Evolutionary conservation across 805 yeast genomes (phyloP).

Genomic region (Saccharomyces paradoxus): DNA sequence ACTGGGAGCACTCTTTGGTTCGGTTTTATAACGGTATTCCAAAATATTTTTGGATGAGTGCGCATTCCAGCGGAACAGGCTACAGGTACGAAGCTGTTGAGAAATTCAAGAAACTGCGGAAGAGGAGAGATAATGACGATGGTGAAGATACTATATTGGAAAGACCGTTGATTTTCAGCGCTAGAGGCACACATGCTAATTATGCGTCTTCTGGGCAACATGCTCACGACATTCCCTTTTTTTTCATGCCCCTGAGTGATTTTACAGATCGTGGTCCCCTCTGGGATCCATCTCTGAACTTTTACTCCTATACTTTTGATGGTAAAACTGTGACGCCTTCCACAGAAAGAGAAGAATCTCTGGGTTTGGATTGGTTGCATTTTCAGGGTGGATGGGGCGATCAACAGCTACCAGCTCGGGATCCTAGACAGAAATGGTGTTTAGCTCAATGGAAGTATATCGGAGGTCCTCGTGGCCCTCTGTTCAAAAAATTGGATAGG

Average conservation of each 20-base stretch:
- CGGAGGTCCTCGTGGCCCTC: conserved; percentile 88
- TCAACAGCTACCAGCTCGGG: conserved; percentile 49
- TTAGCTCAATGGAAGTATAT: conserved; percentile 83
- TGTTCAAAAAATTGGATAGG: conserved; percentile 63
- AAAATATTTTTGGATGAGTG: conserved; percentile 86
- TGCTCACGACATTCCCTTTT: conserved; percentile 75
- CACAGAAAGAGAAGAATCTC: conserved; percentile 16
- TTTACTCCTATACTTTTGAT: conserved; percentile 70
- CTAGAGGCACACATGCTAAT: conserved; percentile 94
- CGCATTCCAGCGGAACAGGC: conserved; percentile 95
- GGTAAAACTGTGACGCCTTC: conserved; percentile 39
- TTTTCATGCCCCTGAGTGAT: conserved; percentile 72
- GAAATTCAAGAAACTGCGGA: conserved; percentile 45
- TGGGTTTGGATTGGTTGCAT: conserved; percentile 62
- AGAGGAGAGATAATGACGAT: conserved; percentile 46
- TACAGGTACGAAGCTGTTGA: conserved; percentile 70
- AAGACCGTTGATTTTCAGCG: conserved; percentile 77
- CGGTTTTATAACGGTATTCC: conserved; percentile 78
- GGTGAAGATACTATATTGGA: conserved; percentile 48
- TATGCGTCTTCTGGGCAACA: conserved; percentile 89
- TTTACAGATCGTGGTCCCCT: conserved; percentile 87
- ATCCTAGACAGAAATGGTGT: conserved; percentile 74
- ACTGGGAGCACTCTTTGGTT: conserved; percentile 95
- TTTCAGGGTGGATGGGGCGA: conserved; percentile 89
- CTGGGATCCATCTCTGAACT: conserved; percentile 85